These are phyloP conservation scores for Neurospora sp. DNA, from an alignment of 495 filamentous ascomycete genomes.

Conservation along the genomic window DNA sequence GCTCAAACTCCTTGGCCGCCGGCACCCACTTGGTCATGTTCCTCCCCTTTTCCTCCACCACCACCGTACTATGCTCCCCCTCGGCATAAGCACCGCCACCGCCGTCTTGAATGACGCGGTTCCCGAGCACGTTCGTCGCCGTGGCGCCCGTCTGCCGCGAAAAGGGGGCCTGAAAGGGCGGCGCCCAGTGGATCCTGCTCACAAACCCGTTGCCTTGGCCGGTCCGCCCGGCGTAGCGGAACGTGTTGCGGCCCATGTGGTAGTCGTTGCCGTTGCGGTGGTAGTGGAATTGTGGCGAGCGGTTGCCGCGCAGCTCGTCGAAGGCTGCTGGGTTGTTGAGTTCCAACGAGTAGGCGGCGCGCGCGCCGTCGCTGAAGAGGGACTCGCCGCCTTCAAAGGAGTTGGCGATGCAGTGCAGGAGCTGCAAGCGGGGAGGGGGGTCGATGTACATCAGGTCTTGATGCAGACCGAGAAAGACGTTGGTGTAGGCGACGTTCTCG, in stretches of 20 bases:
- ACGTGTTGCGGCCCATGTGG: slow-evolving; percentile 38
- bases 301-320: slow-evolving; percentile 25
- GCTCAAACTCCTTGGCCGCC: slow-evolving; percentile 37
- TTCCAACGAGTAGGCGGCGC: slow-evolving; percentile 43
- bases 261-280: slow-evolving; percentile 54
- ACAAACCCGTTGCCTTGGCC: slow-evolving; percentile 9
- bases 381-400: slow-evolving; percentile 68
- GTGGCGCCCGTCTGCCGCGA: neutral
- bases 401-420: slow-evolving; percentile 78
- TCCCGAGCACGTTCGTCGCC: neutral
- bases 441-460: slow-evolving; percentile 89
- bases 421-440: slow-evolving; percentile 67
- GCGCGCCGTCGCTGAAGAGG: slow-evolving; percentile 64
- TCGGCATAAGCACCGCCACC: neutral
- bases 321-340: slow-evolving; percentile 12
- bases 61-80: neutral
- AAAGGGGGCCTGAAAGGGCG: slow-evolving; percentile 26
- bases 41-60: slow-evolving; percentile 2
- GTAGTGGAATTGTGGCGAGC: slow-evolving; percentile 57
- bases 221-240: slow-evolving; percentile 21
- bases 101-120: neutral
- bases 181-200: slow-evolving; percentile 56
- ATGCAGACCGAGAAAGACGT: slow-evolving; percentile 66
- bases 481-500: slow-evolving; percentile 88
- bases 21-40: slow-evolving; percentile 21